Base-by-base conservation (phyloP, 2,329 filamentous ascomycete genomes). In the Bipolaris oryzae region DNA sequence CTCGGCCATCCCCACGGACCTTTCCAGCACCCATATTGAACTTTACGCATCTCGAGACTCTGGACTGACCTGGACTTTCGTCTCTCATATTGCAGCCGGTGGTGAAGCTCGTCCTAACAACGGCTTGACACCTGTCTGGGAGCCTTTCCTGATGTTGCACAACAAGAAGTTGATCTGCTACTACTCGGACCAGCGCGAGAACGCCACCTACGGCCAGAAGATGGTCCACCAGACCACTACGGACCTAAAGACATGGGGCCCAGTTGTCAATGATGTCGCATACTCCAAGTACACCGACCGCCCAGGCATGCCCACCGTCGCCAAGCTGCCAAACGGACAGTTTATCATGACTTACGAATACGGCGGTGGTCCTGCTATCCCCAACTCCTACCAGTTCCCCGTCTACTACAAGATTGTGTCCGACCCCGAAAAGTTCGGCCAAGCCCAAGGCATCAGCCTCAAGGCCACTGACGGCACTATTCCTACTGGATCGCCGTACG, bases 121-220 rank as follows among this genome's bases (percentile, higher is more conserved):
- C 66, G 88, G 86, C 1, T 72, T 86, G 35, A 88, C 86, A 0
- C 87, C 88, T 0, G 85, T 91, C 18, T 91, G 89, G 89, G 89
- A 91, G 72, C 89, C 89, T 0, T 90, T 88, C 72, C 74, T 91
- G 39, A 81, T 82, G 70, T 78, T 82, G 42, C 81, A 87, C 70
- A 76, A 88, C 53, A 80, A 84, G 50, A 78, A 84, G 49, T 76
- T 91, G 16, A 81, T 90, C 34, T 78, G 82, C 65, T 91, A 89
- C 79, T 91, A 90, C 77, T 87, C 87, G 1, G 89, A 91, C 72
- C 89, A 91, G 70, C 83, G 88, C 34, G 87, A 87, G 60, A 81
- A 86, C 60, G 58, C 70, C 1, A 77, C 78, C 1, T 79, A 90
- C 67, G 88, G 88, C 16, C 88, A 91, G 74, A 89, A 90, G 69